Conservation (phyloP, 1,284 basidiomycete species). For the Microbotryum lychnidis-dioicae region DNA sequence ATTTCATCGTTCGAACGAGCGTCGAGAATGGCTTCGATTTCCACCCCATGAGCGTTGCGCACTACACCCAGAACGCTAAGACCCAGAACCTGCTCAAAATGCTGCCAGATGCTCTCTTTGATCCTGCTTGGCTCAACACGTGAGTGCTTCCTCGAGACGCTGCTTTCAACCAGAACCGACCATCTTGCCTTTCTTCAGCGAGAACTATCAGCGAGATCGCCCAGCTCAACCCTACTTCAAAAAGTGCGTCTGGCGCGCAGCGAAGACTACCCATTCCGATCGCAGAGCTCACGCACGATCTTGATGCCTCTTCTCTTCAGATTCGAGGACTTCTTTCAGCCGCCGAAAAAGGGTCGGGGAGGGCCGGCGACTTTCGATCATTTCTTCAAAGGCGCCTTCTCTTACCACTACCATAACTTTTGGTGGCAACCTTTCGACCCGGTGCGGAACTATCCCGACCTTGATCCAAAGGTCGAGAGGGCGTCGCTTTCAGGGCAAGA, state of each 20-base stretch:
- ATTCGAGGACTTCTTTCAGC: constrained; percentile 60
- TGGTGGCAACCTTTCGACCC: constrained; percentile 88
- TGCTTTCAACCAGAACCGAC: background rate
- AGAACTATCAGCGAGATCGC: constrained; percentile 66
- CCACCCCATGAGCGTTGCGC: constrained; percentile 72
- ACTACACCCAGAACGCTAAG: constrained; percentile 66
- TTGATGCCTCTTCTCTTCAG: background rate
- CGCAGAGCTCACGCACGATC: background rate
- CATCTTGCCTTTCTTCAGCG: constrained; percentile 33
- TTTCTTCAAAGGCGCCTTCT: constrained; percentile 72
- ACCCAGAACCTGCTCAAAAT: constrained; percentile 61
- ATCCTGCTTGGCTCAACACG: constrained; percentile 74
- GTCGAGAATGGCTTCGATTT: constrained; percentile 60
- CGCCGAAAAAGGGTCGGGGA: constrained; percentile 56
- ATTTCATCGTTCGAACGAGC: too few species aligned
- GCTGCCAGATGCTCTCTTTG: constrained; percentile 72
- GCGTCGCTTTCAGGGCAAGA: constrained; percentile 13
- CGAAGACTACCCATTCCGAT: background rate
- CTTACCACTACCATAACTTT: constrained; percentile 79
- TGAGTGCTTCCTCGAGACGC: background rate
- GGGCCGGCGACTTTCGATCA: constrained; percentile 68
- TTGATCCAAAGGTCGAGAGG: constrained; percentile 37
- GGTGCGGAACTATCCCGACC: constrained; percentile 77
- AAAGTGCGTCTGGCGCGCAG: constrained; percentile 24
- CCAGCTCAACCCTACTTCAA: constrained; percentile 75